These are phyloP conservation scores for Physcomitrium patens DNA, from an alignment of 225 moss, liverwort and hornwort species.

Conservation along the genomic window DNA sequence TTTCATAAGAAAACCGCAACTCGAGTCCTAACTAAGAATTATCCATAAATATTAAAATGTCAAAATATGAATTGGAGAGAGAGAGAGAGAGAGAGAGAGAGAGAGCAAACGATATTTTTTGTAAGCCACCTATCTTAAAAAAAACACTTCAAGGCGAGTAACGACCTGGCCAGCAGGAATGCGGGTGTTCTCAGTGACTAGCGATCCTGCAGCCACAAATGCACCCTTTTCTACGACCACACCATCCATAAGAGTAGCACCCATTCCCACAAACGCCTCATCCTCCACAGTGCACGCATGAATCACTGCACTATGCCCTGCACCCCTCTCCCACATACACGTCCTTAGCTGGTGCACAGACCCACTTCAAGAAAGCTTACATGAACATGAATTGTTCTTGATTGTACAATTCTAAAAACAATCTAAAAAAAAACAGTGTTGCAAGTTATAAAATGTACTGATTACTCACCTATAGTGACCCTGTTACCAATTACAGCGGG, in stretches of 20 bases:
- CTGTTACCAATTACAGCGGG: slow-evolving; percentile 85
- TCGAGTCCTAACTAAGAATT: too few species aligned
- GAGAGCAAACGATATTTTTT: too few species aligned
- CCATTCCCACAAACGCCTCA: slow-evolving; percentile 95
- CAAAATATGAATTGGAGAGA: too few species aligned
- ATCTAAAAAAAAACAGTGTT: too few species aligned
- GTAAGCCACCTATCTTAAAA: too few species aligned
- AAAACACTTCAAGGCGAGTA: neutral
- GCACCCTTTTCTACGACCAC: slow-evolving; percentile 93
- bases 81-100: too few species aligned
- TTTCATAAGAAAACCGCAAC: too few species aligned
- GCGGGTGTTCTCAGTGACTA: slow-evolving; percentile 80
- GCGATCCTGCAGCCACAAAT: slow-evolving; percentile 88
- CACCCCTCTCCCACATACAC: slow-evolving; percentile 20
- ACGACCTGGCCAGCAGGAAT: slow-evolving; percentile 83
- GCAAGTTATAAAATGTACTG: neutral
- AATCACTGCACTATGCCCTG: slow-evolving; percentile 88
- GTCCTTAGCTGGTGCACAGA: slow-evolving; percentile 23
- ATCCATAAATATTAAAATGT: too few species aligned
- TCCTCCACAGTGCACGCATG: slow-evolving; percentile 97
- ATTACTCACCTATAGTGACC: slow-evolving; percentile 82
- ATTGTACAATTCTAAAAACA: neutral
- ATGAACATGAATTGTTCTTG: neutral
- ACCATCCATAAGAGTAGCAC: slow-evolving; percentile 86
- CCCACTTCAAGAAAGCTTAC: neutral